These are phyloP conservation scores for Helenozyma baotianmanensis DNA, from an alignment of 805 yeast species.

Conservation along the genomic window DNA sequence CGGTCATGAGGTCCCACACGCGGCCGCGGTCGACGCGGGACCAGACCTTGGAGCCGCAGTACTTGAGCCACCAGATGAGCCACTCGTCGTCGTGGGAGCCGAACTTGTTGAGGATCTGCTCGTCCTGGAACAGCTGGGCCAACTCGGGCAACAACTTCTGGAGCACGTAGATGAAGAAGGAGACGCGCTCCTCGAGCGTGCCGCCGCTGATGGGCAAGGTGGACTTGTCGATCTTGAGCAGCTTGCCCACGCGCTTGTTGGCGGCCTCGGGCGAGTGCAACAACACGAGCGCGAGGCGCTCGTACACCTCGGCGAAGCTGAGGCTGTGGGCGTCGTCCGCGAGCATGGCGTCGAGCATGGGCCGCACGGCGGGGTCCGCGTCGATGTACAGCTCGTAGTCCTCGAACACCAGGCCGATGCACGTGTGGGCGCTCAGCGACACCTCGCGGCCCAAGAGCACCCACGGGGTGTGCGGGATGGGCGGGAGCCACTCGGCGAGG, in stretches of 20 bases:
- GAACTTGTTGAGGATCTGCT: constrained; percentile 60
- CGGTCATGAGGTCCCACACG: constrained; percentile 82
- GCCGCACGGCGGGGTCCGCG: constrained; percentile 23
- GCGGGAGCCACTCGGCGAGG: constrained; percentile 86
- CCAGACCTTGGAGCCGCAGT: constrained; percentile 83
- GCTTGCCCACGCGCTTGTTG: constrained; percentile 8
- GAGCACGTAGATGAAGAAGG: constrained; percentile 61
- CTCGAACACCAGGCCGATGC: constrained; percentile 29
- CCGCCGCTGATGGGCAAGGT: constrained; percentile 55
- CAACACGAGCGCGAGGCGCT: constrained; percentile 68
- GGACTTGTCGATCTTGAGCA: constrained; percentile 27
- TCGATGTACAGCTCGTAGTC: constrained; percentile 38
- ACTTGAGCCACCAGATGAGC: constrained; percentile 94
- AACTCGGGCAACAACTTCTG: constrained; percentile 69
- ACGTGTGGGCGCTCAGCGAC: constrained; percentile 23
- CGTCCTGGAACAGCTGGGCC: constrained; percentile 72
- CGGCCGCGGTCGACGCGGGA: constrained; percentile 79
- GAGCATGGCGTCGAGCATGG: constrained; percentile 19
- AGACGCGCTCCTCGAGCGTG: constrained; percentile 59
- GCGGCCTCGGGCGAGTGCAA: constrained; percentile 64
- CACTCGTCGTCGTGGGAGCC: constrained; percentile 71
- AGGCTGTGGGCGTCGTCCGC: constrained; percentile 31
- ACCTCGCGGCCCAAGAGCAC: constrained; percentile 52
- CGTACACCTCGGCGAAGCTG: constrained; percentile 66
- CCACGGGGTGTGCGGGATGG: constrained; percentile 48